A percentile compares a stretch with the other conserved stretches of the same genome.
phyloP scores from a whole-genome alignment of 352 stramenopile genomes.

The Phytophthora rubi region DNA sequence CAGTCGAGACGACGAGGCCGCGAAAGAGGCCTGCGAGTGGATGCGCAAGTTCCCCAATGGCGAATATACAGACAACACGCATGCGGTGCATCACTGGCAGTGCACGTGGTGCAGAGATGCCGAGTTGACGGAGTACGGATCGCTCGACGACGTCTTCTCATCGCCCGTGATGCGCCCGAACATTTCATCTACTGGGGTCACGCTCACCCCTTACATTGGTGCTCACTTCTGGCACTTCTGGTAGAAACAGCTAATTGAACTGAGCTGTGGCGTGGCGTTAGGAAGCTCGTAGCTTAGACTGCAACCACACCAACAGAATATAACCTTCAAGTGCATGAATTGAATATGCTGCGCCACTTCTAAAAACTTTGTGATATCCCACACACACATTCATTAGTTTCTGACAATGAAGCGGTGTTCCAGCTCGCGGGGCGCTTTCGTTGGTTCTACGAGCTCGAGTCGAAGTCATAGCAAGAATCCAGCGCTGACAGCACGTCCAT shows the following conservation, averaged over 20 bases:
- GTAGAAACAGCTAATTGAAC: not conserved
- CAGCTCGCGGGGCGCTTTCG: too few relatives aligned
- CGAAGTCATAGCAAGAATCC: not conserved
- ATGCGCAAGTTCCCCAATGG: not conserved
- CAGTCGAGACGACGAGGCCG: not conserved
- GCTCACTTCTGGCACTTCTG: not conserved
- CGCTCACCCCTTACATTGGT: not conserved
- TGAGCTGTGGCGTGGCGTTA: not conserved
- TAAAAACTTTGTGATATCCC: too few relatives aligned
- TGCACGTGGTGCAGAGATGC: not conserved
- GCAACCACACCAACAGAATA: too few relatives aligned
- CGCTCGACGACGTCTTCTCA: not conserved
- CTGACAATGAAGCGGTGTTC: too few relatives aligned
- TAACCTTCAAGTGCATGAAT: not conserved
- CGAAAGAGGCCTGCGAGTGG: not conserved
- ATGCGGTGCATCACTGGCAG: not conserved
- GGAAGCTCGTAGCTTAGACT: not conserved
- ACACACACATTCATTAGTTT: too few relatives aligned
- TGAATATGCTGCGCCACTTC: not conserved
- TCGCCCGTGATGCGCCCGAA: not conserved
- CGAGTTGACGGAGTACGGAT: not conserved
- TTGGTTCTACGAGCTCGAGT: not conserved
- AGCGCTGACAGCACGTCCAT: not conserved
- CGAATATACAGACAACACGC: not conserved
- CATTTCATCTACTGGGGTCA: not conserved